Evolutionary conservation across 2,329 filamentous ascomycete species (phyloP).

Genomic region (Sporothrix euskadiensis): DNA sequence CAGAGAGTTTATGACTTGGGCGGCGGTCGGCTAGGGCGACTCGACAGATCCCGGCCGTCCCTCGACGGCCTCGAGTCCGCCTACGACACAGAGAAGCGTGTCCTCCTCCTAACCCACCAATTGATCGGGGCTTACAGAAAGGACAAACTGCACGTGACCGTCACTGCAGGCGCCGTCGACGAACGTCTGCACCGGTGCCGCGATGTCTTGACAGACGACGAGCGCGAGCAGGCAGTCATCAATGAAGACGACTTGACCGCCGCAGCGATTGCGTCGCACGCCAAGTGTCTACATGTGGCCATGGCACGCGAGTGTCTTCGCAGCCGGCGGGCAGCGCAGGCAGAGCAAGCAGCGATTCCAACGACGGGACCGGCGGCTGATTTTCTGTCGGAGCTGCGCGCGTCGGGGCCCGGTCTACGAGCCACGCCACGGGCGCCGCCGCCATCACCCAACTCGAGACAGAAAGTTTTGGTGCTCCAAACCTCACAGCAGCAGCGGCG

Average conservation of each 20-base stretch:
- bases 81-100: neutral
- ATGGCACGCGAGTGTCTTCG: neutral
- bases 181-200: neutral
- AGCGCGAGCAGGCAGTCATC: neutral
- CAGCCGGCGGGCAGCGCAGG: neutral
- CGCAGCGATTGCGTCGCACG: neutral
- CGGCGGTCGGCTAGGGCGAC: neutral
- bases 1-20: neutral
- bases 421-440: too few relatives aligned
- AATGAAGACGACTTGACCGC: constrained; percentile 5
- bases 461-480: neutral
- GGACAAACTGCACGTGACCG: neutral
- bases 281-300: neutral
- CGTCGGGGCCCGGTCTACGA: neutral
- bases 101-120: neutral
- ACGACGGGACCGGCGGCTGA: neutral
- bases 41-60: neutral
- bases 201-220: neutral
- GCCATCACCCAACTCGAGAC: neutral
- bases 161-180: neutral
- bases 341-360: neutral
- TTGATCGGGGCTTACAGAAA: neutral
- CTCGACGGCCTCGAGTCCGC: neutral
- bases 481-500: neutral
- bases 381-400: neutral